Conservation (phyloP, 495 filamentous ascomycete genomes). For the Haplographium delicatum region DNA sequence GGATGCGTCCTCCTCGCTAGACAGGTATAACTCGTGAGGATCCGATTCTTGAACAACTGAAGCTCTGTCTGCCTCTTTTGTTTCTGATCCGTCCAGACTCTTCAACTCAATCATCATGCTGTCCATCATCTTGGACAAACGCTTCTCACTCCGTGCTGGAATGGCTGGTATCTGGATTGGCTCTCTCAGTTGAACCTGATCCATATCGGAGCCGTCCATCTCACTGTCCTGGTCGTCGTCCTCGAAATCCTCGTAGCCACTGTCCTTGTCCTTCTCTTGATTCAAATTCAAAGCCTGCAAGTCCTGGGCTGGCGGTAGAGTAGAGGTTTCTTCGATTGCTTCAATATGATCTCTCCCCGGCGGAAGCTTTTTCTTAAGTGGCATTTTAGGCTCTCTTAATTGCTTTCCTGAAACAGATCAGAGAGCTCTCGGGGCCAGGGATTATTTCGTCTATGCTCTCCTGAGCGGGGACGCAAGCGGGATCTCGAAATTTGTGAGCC, state of each 20-base stretch:
- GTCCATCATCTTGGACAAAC: conserved; percentile 18
- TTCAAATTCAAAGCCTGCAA: no score
- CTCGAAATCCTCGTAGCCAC: conserved; percentile 17
- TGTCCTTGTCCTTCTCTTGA: conserved; percentile 11
- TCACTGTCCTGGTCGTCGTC: conserved; percentile 18
- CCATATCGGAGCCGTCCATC: conserved; percentile 23
- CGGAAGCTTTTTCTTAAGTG: no score
- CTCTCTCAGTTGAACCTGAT: conserved; percentile 12
- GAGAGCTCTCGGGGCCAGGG: no score
- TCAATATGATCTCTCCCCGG: no score
- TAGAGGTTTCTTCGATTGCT: not conserved
- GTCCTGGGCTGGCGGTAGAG: conserved; percentile 1
- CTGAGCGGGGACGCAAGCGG: no score
- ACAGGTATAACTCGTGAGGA: conserved; percentile 26
- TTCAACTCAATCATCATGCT: conserved; percentile 19
- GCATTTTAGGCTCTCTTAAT: no score
- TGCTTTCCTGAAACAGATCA: no score
- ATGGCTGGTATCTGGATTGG: conserved; percentile 14
- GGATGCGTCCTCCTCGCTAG: conserved; percentile 26
- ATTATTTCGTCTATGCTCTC: no score
- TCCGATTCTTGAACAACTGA: conserved; percentile 14
- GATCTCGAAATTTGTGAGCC: no score
- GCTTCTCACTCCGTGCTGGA: conserved; percentile 19
- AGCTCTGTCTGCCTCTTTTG: conserved; percentile 2
- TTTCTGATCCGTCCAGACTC: conserved; percentile 13